Base-by-base conservation (phyloP, 192 early-diverging fungal species). In the Piromyces finnis region DNA sequence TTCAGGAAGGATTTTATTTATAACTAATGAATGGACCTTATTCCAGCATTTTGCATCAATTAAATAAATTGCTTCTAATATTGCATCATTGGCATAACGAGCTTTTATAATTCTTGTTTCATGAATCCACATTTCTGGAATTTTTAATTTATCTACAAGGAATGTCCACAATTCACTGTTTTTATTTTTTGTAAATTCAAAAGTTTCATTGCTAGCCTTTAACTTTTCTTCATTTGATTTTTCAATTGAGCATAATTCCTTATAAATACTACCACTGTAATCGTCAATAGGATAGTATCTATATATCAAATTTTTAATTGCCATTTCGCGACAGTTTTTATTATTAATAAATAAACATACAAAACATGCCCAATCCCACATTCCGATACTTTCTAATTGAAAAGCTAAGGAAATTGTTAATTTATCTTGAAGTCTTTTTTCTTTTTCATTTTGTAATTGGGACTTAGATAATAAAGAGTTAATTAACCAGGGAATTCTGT, bases 301-400 rank as follows among this genome's bases (percentile, higher is more conserved):
- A 30, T 82, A 80, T 82, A 90, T 81, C 26, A 86, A 77, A 36
- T 82, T 78, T 11, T 81, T 86, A 29, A 94, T 87, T 0, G 88
- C 83, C 17, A 81, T 39, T 28, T 86, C 87, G 12, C 89, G 85
- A n/a, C 85, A 84, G 0, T 80, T 77, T 32, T 86, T 83, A 3
- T 82, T 80, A 14, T 87, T 85, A 78, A 97, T 82, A 81, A 92
- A 93, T 78, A 94, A 82, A 9, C 88, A 85, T 29, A 95, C 92
- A 87, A 90, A 97, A 39, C 92, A 84, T 5, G 94, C 90, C 95
- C 94, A 96, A 37, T 94, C 84, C 93, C 94, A 96, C 29, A 94
- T 83, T 0, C 94, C 95, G 32, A 94, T 77, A 0, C 79, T 77
- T 86, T 95, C 94, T 18, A 98, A 84, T 84, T 95, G 91, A 26